Evolutionary conservation across 192 early-diverging fungal genomes (phyloP), one percentile per base, ranked within the genome.

Genomic region (Backusella liffmaniae): DNA sequence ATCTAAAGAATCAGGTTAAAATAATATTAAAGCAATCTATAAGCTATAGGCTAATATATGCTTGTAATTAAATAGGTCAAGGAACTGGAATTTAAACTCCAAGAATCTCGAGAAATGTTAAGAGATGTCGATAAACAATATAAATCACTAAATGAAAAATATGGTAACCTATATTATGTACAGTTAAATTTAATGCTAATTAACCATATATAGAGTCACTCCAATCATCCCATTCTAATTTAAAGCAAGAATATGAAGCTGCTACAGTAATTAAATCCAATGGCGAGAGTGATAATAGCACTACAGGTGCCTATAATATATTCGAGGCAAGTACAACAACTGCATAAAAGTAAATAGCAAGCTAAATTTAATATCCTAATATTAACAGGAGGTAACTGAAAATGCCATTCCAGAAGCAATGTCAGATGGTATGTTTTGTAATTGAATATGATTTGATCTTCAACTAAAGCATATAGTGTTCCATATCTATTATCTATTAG

Each of bases 121-220:
- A 30, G 23, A 71, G 30, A 71, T 2, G 42, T 23, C 26, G 29
- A 71, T 46, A 1, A 26, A 15, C 35, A 71, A 49, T 29, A 46
- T 10, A 71, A 71, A 41, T 23, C 39, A 46, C 34, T 71, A 49
- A 44, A 49, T 46, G 26, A 26, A 29, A 71, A 30, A 5, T 39
- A 71, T 71, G 70, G 70, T 71, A 30, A 71, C 16, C 5, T 32
- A 71, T 30, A 1, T 26, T 62, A 10, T 62, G 10, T 26, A 62
- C 7, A 29, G 4, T 29, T 5, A 49, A 49, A n/a, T 18, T 49
- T 21, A 21, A n/a, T 41, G 21, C 3, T 23, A 29, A 62, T 29
- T 9, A 29, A 62, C 46, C 16, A 49, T n/a, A 49, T n/a, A 71
- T 71, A 71, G 70, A 71, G 29, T 18, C 70, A 13, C 41, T 71